These are phyloP conservation scores for Cutaneotrichosporon daszewskae DNA, from an alignment of 1,284 basidiomycete genomes.

Conservation along the genomic window DNA sequence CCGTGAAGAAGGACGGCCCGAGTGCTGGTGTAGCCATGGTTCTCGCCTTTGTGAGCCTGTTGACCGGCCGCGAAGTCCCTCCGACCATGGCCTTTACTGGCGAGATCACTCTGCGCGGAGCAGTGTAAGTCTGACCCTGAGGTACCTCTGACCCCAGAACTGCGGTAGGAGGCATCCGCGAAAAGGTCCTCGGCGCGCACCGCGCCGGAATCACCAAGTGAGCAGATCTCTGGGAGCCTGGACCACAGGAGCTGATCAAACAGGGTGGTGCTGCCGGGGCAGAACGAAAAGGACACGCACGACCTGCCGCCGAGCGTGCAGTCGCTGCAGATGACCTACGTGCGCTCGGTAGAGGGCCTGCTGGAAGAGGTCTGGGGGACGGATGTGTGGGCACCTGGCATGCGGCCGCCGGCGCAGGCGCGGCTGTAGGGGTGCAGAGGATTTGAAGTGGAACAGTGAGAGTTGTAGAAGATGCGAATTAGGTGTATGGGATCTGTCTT, in stretches of 20 bases:
- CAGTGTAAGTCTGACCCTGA: slow-evolving; percentile 52
- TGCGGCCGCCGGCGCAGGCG: not conserved
- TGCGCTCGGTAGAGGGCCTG: slow-evolving; percentile 28
- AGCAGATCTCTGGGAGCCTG: too few species aligned
- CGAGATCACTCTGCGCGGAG: slow-evolving; percentile 84
- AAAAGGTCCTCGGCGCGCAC: slow-evolving; percentile 89
- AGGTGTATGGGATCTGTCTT: not conserved
- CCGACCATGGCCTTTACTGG: slow-evolving; percentile 89
- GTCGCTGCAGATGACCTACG: slow-evolving; percentile 71
- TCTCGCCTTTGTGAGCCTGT: slow-evolving; percentile 78
- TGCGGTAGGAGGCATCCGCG: slow-evolving; percentile 85
- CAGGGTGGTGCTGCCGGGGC: slow-evolving; percentile 67
- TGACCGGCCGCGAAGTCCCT: slow-evolving; percentile 70
- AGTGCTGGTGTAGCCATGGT: slow-evolving; percentile 88
- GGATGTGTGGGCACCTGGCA: slow-evolving; percentile 8
- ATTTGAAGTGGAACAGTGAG: too few species aligned
- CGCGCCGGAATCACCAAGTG: slow-evolving; percentile 84
- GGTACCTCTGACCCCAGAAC: slow-evolving; percentile 42
- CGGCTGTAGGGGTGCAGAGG: slow-evolving; percentile 1
- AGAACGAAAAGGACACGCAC: slow-evolving; percentile 79
- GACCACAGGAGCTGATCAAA: too few species aligned
- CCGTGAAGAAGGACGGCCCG: slow-evolving; percentile 93
- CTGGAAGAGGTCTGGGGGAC: slow-evolving; percentile 39
- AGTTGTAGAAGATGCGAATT: too few species aligned
- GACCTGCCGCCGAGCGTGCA: slow-evolving; percentile 87